Evolutionary conservation across 2,329 filamentous ascomycete genomes (phyloP).

Genomic region (Nemania diffusa): DNA sequence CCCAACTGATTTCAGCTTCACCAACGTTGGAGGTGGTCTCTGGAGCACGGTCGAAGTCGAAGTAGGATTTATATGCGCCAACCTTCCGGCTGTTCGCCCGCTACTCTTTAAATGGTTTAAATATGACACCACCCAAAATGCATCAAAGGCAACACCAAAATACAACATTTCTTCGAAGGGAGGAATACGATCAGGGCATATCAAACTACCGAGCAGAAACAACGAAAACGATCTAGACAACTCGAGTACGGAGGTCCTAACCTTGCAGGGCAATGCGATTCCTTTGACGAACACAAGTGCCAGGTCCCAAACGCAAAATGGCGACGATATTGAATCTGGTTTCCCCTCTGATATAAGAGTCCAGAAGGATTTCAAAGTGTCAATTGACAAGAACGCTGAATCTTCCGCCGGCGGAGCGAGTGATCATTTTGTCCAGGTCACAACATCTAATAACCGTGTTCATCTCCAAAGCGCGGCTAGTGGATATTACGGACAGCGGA

Average conservation of each 20-base stretch:
- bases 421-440: slow-evolving; percentile 39
- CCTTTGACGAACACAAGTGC: slow-evolving; percentile 30
- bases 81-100: slow-evolving; percentile 44
- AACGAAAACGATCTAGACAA: slow-evolving; percentile 39
- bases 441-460: slow-evolving; percentile 37
- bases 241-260: slow-evolving; percentile 44
- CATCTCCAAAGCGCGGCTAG: slow-evolving; percentile 33
- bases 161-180: slow-evolving; percentile 43
- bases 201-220: slow-evolving; percentile 40
- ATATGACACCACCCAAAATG: slow-evolving; percentile 30
- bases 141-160: slow-evolving; percentile 37
- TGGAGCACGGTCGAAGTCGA: slow-evolving; percentile 47
- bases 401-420: slow-evolving; percentile 28
- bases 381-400: slow-evolving; percentile 37
- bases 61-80: slow-evolving; percentile 47
- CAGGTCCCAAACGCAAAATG: slow-evolving; percentile 12
- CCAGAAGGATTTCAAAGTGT: slow-evolving; percentile 43
- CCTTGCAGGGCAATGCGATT: slow-evolving; percentile 34
- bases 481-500: slow-evolving; percentile 33
- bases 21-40: slow-evolving; percentile 44
- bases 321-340: slow-evolving; percentile 31
- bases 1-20: slow-evolving; percentile 43
- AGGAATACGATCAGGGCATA: slow-evolving; percentile 36
- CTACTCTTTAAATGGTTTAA: slow-evolving; percentile 43
- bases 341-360: slow-evolving; percentile 43